Evolutionary conservation across 495 filamentous ascomycete genomes (phyloP).

Genomic region (Penicillium robsamsonii): DNA sequence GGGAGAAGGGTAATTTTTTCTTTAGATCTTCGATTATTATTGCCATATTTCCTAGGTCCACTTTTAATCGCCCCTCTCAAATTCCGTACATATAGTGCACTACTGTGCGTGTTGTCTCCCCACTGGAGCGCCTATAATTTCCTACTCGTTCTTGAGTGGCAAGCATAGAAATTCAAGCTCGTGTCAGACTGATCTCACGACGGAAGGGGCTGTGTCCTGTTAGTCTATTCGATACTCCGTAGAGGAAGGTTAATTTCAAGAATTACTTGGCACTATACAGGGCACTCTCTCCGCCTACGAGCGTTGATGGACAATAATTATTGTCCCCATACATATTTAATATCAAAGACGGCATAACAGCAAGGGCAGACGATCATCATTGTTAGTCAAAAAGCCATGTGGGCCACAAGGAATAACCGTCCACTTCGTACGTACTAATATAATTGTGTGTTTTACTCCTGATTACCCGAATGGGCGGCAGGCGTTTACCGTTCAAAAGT

Average conservation of each 20-base stretch:
- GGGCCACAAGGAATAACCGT: neutral
- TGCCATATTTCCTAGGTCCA: neutral
- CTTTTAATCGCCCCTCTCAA: neutral
- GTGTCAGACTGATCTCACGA: constrained; percentile 10
- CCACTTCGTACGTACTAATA: neutral
- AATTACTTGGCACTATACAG: neutral
- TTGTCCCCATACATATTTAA: constrained; percentile 7
- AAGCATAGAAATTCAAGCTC: constrained; percentile 14
- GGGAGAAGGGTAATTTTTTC: neutral
- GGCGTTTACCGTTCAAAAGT: constrained; percentile 1
- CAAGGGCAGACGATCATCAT: constrained; percentile 22
- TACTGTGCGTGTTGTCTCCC: constrained; percentile 12
- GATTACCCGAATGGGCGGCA: neutral
- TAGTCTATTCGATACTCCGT: neutral
- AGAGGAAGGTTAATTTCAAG: neutral
- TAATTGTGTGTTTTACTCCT: neutral
- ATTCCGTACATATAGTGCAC: constrained; percentile 3
- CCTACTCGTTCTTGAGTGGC: constrained; percentile 3
- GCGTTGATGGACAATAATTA: constrained; percentile 17
- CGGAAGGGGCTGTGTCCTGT: constrained; percentile 8
- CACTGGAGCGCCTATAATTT: neutral
- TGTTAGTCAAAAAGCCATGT: neutral
- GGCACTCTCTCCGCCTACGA: neutral
- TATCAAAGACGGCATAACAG: constrained; percentile 13
- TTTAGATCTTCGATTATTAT: neutral